Percentiles rank a stretch among this genome's conserved stretches.
These are phyloP conservation scores for Parsonsia alboflavescens DNA, from an alignment of 257 asterid genomes.

Conservation along the genomic window DNA sequence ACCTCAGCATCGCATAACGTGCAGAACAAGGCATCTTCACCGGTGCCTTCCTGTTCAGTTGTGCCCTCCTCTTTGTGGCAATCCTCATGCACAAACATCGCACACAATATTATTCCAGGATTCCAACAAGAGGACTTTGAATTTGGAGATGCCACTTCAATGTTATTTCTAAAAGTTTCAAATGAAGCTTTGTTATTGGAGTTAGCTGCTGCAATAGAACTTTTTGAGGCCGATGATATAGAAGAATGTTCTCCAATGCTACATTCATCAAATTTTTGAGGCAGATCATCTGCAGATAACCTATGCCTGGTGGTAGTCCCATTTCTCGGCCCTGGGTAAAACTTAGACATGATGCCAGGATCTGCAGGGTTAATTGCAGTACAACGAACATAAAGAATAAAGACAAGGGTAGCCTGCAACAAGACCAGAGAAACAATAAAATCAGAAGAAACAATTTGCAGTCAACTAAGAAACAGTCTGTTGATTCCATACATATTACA, in stretches of 20 bases:
- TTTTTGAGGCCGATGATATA: constrained; percentile 63
- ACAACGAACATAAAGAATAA: constrained; percentile 79
- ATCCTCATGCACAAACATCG: constrained; percentile 74
- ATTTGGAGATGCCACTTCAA: constrained; percentile 39
- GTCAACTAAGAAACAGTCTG: neutral
- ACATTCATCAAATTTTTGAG: constrained; percentile 59
- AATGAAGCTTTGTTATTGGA: constrained; percentile 61
- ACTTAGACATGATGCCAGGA: constrained; percentile 88
- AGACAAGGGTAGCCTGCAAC: constrained; percentile 81
- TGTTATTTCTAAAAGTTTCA: constrained; percentile 52
- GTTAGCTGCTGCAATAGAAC: constrained; percentile 63
- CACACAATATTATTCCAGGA: constrained; percentile 66
- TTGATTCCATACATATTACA: neutral
- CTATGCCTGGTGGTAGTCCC: constrained; percentile 44
- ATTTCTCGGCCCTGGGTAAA: constrained; percentile 46
- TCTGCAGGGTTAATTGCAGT: constrained; percentile 99
- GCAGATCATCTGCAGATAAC: constrained; percentile 36
- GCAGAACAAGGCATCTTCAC: constrained; percentile 96
- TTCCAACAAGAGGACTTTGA: constrained; percentile 43
- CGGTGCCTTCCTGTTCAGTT: constrained; percentile 58
- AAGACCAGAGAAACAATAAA: constrained; percentile 11
- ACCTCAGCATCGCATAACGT: constrained; percentile 97
- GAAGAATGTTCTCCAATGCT: constrained; percentile 66
- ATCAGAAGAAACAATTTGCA: neutral
- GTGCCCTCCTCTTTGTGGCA: constrained; percentile 62